Evolutionary conservation across 768 basidiomycete genomes (phyloP).

Genomic region (Clathrus columnatus): DNA sequence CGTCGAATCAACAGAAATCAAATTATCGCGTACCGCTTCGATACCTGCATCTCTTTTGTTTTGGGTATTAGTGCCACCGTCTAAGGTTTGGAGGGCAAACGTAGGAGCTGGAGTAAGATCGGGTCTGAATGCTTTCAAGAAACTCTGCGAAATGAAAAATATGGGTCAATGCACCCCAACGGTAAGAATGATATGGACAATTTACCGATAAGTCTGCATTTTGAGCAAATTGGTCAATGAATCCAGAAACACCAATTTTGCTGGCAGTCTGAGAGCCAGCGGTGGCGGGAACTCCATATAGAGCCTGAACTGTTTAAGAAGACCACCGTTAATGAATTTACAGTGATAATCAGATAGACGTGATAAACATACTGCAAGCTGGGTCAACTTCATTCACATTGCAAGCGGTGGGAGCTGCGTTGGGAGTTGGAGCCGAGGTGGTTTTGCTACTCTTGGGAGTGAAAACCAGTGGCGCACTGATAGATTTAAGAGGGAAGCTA

Average conservation of each 20-base stretch:
- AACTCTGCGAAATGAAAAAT: background rate
- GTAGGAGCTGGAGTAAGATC: constrained; percentile 11
- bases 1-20: background rate
- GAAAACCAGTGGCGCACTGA: background rate
- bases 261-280: constrained; percentile 13
- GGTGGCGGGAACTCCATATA: constrained; percentile 27
- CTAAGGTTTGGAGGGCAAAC: constrained; percentile 7
- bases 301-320: constrained; percentile 19
- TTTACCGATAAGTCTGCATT: constrained; percentile 15
- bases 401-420: background rate
- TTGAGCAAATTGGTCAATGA: constrained; percentile 17
- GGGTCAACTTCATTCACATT: background rate
- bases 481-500: background rate
- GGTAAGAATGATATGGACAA: background rate
- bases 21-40: constrained; percentile 4
- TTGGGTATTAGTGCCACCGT: constrained; percentile 12
- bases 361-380: background rate
- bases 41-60: constrained; percentile 7
- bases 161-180: background rate
- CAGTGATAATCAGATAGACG: background rate
- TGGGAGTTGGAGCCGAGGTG: background rate
- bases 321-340: background rate
- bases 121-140: constrained; percentile 11
- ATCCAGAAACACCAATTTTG: constrained; percentile 18
- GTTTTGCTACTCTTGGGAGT: background rate